These are phyloP conservation scores for Hypoxylon sp. DNA, from an alignment of 2,329 filamentous ascomycete genomes.

Conservation along the genomic window DNA sequence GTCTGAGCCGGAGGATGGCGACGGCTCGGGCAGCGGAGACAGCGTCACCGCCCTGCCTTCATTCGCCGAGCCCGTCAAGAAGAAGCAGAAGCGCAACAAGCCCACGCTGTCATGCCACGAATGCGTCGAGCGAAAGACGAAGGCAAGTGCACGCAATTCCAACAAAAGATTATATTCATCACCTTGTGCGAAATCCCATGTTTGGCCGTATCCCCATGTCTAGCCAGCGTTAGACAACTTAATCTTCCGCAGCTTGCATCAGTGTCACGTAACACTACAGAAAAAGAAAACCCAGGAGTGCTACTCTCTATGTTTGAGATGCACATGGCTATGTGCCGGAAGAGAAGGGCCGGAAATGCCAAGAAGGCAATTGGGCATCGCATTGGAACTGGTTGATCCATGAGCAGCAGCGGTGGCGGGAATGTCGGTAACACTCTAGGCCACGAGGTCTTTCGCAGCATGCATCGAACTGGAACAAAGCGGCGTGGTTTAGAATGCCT, in stretches of 20 bases:
- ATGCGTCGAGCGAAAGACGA: constrained; percentile 87
- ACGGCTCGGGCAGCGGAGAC: constrained; percentile 48
- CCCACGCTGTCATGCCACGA: constrained; percentile 84
- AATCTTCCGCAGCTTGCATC: constrained; percentile 43
- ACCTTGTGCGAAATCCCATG: constrained; percentile 22
- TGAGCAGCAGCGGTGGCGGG: constrained; percentile 6
- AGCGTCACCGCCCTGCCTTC: constrained; percentile 43
- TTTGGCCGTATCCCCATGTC: constrained; percentile 15
- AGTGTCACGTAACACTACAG: constrained; percentile 50
- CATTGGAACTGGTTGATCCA: constrained; percentile 11
- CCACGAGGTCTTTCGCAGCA: constrained; percentile 8
- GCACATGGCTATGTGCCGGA: constrained; percentile 6
- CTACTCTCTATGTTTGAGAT: constrained; percentile 10
- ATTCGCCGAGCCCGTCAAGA: constrained; percentile 63
- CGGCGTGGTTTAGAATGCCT: constrained; percentile 13
- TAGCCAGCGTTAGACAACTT: constrained; percentile 35
- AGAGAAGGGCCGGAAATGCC: constrained; percentile 9
- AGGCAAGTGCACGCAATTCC: constrained; percentile 64
- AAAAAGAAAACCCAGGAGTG: neutral
- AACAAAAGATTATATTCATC: neutral
- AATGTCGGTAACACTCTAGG: constrained; percentile 3
- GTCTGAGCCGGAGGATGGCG: constrained; percentile 52
- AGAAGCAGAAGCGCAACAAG: constrained; percentile 89
- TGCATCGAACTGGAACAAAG: constrained; percentile 20
- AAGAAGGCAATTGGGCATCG: constrained; percentile 9